Conservation (phyloP, 2,329 filamentous ascomycete genomes). For the Rhynchosporium agropyri region DNA sequence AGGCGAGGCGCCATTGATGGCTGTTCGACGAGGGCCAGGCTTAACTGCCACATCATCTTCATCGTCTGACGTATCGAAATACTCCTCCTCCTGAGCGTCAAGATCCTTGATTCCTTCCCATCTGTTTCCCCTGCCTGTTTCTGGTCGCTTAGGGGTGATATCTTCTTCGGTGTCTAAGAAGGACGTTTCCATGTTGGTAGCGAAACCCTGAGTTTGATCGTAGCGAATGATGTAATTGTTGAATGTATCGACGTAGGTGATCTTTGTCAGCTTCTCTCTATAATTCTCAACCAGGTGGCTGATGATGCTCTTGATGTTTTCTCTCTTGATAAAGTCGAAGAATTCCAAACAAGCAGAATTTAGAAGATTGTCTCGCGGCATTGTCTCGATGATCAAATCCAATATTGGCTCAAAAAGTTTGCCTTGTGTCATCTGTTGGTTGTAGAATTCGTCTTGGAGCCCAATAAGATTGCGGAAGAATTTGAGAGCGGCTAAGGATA, state of each 20-base stretch:
- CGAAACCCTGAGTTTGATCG: conserved; percentile 75
- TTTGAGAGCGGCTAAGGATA: conserved; percentile 73
- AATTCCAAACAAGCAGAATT: conserved; percentile 94
- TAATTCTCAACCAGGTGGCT: conserved; percentile 84
- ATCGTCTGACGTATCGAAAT: conserved; percentile 89
- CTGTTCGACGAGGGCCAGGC: conserved; percentile 16
- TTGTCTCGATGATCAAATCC: conserved; percentile 78
- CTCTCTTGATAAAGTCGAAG: conserved; percentile 86
- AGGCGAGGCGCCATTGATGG: conserved; percentile 64
- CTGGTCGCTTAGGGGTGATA: conserved; percentile 48
- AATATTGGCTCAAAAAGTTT: conserved; percentile 82
- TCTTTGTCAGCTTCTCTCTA: conserved; percentile 71
- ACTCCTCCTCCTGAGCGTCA: conserved; percentile 86
- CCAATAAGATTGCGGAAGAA: conserved; percentile 88
- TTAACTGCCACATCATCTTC: conserved; percentile 67
- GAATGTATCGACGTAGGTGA: conserved; percentile 87
- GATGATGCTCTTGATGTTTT: conserved; percentile 79
- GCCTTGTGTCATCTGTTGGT: conserved; percentile 80
- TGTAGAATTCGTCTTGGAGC: conserved; percentile 89
- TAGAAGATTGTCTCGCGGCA: conserved; percentile 89
- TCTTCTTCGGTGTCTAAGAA: conserved; percentile 70
- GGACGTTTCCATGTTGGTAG: conserved; percentile 64
- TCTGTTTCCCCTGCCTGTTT: conserved; percentile 59
- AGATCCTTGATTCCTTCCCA: conserved; percentile 79
- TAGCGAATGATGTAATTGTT: conserved; percentile 73